Base-by-base conservation (phyloP, 768 basidiomycete species). In the Pilatotrama ljubarskyi region DNA sequence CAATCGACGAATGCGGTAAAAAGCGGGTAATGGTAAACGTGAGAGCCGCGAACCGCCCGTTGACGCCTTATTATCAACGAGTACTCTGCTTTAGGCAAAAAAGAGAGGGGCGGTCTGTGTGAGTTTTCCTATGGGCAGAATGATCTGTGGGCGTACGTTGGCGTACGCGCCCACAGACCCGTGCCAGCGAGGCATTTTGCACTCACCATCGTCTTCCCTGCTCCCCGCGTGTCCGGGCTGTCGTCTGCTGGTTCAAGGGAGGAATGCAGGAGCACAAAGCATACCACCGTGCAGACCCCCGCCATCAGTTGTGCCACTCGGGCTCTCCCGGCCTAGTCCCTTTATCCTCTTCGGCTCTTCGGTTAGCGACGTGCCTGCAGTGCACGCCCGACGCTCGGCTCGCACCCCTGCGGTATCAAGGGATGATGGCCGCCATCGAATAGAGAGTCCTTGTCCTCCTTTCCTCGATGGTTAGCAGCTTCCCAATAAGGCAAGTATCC, bases 1-100 rank as follows among this genome's bases (percentile, higher is more conserved):
- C 56, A 66, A 63, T 57, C 44, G 65, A 63, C 62, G 44, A 56
- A 63, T 56, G 58, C 59, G 55, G 59, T 44, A 61, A 64, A 65
- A 60, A 29, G 61, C 59, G 52, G 61, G 42, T 58, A 48, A 47
- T 66, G 50, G 58, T 63, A 46, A 49, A 57, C 64, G 64, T 66
- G 64, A 66, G 61, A 66, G 58, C 47, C 44, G 44, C 35, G 35
- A 49, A 51, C 24, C 40, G 41, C 20, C 52, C 22, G 22, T 37
- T 48, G 43, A 44, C 55, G 41, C 48, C 47, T 24, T 53, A 38
- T 13, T 2, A 11, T 11, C 2, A 25, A 58, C 55, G 58, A 64
- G 58, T 59, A 43, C 50, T 7, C 63, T 54, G 20, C 29, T 48
- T 53, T 55, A 44, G 50, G 50, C 25, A 17, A 52, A 20, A 11